Conservation (phyloP, 2,329 filamentous ascomycete species). For the Talaromyces islandicus region DNA sequence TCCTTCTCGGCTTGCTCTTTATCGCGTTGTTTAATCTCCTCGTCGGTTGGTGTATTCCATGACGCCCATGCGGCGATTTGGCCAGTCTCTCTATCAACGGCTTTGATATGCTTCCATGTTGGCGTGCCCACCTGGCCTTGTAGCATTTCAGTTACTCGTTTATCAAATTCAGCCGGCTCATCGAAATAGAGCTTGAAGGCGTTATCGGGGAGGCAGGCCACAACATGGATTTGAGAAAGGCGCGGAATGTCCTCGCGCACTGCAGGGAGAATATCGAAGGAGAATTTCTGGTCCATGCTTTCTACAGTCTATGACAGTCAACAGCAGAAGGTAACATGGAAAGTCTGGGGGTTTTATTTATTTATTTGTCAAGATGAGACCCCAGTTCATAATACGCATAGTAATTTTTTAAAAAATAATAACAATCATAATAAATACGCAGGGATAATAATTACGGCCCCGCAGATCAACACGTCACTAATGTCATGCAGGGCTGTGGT, state of each 20-base stretch:
- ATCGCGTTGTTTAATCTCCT: background rate
- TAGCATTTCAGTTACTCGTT: conserved; percentile 1
- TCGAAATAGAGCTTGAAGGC: background rate
- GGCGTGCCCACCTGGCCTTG: background rate
- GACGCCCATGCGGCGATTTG: conserved; percentile 5
- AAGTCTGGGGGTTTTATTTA: background rate
- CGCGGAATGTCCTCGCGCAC: conserved; percentile 1
- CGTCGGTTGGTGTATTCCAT: conserved; percentile 2
- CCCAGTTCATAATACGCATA: background rate
- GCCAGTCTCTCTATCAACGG: conserved; percentile 1
- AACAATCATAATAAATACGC: background rate
- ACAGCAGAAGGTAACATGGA: background rate
- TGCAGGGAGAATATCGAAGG: background rate
- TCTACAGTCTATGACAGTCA: background rate
- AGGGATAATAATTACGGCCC: background rate
- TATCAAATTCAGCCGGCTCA: background rate
- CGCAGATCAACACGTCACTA: background rate
- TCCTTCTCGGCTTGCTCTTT: background rate
- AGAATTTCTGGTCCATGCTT: background rate
- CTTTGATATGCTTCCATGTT: conserved; percentile 5
- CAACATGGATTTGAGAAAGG: conserved; percentile 2
- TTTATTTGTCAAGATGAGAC: background rate
- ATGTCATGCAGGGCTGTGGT: no score
- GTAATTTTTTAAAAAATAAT: no score
- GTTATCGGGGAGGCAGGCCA: conserved; percentile 1